Base-by-base conservation (phyloP, 371 early-diverging fungal species). In the Apophysomyces trapeziformis region DNA sequence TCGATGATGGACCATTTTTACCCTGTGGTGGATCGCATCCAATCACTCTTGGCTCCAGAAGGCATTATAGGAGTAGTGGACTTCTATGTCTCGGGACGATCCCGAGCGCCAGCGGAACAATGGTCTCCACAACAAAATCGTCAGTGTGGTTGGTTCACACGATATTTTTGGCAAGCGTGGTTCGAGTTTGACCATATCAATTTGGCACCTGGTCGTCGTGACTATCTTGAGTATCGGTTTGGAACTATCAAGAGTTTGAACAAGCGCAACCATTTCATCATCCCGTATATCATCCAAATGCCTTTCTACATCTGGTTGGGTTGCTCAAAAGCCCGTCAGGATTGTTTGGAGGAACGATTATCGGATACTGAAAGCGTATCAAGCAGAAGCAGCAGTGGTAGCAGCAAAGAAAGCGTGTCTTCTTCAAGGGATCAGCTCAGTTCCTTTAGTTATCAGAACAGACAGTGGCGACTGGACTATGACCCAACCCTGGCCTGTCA, bases 261-360 rank as follows among this genome's bases (percentile, higher is more conserved):
- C 69, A 84, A 83, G 32, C 85, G 89, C 47, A 95, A 95, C 74
- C 89, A 88, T 67, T 89, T 93, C 69, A 69, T 93, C 37, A 56
- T 89, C 2, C 93, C 93, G 16, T 86, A 88, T 59, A 7, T 89
- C 43, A 82, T 93, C 36, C 89, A 90, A 71, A 93, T 95, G 67
- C 95, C 95, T 0, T 95, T 90, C 79, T 95, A 95, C 68, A 78
- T 95, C 46, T 95, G 91, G 91, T 71, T 95, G 7, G 95, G 93
- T 37, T 73, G 80, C 38, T 70, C 83, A 14, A 62, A 69, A 47
- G 80, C 75, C 14, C 75, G 78, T 47, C 74, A 70, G 43, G 47
- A 50, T 9, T 50, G 54, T 21, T 26, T 50, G 16, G 54, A 50
- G 21, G 54, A 50, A n/a, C 54, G 54, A 6, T 21, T 50, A 7